These are phyloP conservation scores for Blastomyces gilchristii DNA, from an alignment of 2,329 filamentous ascomycete genomes.

Conservation along the genomic window DNA sequence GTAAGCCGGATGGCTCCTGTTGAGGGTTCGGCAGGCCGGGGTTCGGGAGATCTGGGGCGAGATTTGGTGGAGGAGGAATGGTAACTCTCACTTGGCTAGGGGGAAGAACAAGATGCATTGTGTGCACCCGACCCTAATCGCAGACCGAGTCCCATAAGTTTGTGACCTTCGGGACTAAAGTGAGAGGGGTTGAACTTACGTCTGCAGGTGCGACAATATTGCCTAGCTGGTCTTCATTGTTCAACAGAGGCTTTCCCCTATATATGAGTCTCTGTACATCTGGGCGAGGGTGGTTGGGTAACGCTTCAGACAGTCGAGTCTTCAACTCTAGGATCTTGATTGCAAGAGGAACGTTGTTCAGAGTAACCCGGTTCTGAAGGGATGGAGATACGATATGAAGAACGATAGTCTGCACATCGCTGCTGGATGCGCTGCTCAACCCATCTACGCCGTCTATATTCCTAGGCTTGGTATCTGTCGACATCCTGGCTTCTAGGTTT, in stretches of 20 bases:
- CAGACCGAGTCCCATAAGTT: not conserved
- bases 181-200: conserved; percentile 29
- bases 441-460: not conserved
- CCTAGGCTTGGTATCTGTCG: not conserved
- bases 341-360: conserved; percentile 28
- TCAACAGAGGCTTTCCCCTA: conserved; percentile 43
- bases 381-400: conserved; percentile 36
- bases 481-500: conserved; percentile 4
- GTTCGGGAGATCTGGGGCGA: not conserved
- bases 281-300: conserved; percentile 39
- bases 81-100: conserved; percentile 21
- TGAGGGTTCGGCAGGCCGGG: not conserved
- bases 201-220: conserved; percentile 42
- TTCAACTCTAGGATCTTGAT: conserved; percentile 46
- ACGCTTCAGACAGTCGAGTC: conserved; percentile 39
- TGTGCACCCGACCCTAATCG: conserved; percentile 13
- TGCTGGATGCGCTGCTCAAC: conserved; percentile 3
- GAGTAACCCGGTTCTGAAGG: conserved; percentile 28
- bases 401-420: conserved; percentile 17
- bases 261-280: conserved; percentile 49
- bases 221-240: conserved; percentile 40
- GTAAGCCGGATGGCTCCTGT: not conserved
- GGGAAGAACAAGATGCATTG: conserved; percentile 36
- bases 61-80: conserved; percentile 3
- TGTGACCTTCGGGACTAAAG: not conserved